These are phyloP conservation scores for Psidium guajava DNA, from an alignment of 345 rosid species.

Conservation along the genomic window DNA sequence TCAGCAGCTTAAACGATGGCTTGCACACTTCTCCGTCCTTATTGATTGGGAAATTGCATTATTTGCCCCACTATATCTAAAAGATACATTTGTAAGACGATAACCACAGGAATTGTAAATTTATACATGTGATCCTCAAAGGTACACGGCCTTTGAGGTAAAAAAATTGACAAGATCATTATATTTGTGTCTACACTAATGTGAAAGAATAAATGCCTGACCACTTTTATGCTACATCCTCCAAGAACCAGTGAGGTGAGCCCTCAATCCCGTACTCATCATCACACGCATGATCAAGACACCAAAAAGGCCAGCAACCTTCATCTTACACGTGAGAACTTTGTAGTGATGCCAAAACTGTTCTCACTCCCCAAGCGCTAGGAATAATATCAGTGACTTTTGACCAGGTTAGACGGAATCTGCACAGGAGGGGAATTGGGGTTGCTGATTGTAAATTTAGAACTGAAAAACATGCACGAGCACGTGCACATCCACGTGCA, in stretches of 20 bases:
- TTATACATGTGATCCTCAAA: background rate
- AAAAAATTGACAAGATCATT: background rate
- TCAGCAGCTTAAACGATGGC: background rate
- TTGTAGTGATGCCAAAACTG: background rate
- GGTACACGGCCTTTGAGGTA: background rate
- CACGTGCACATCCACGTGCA: background rate
- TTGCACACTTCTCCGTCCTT: background rate
- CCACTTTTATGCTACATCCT: background rate
- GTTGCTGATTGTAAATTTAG: background rate
- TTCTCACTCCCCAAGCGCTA: background rate
- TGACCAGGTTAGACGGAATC: slow-evolving; percentile 6
- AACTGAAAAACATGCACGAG: background rate
- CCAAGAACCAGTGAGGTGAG: background rate
- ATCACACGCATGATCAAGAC: background rate
- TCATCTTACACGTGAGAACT: background rate
- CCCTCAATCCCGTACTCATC: background rate
- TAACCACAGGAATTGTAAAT: background rate
- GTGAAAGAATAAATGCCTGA: background rate
- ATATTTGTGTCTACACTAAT: background rate
- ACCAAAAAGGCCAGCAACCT: background rate
- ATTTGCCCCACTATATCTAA: background rate
- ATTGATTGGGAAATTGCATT: background rate
- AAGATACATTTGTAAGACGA: background rate
- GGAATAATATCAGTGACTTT: background rate
- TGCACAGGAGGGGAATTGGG: background rate